Conservation (phyloP, 164 flowering plant species). For the Tetrastigma voinierianum region DNA sequence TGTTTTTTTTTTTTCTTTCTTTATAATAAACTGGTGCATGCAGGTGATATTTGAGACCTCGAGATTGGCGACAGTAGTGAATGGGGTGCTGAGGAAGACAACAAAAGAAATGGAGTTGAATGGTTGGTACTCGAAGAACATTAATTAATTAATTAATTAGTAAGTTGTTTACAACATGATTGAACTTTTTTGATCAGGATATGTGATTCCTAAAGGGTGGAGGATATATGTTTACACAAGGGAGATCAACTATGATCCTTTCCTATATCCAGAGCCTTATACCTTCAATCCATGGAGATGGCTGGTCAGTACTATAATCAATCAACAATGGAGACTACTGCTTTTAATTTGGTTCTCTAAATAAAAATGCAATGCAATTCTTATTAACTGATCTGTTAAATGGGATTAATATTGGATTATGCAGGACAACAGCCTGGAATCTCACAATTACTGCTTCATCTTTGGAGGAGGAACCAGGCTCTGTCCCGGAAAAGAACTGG, state of each 20-base stretch:
- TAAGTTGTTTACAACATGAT: too few relatives aligned
- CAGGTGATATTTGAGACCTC: slow-evolving; percentile 79
- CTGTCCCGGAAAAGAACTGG: slow-evolving; percentile 94
- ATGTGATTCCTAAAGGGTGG: slow-evolving; percentile 67
- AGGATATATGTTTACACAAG: slow-evolving; percentile 74
- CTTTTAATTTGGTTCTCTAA: background rate
- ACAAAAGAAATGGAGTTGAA: slow-evolving; percentile 69
- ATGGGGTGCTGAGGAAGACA: slow-evolving; percentile 79
- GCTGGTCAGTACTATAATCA: slow-evolving; percentile 49
- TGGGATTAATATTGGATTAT: slow-evolving; percentile 11
- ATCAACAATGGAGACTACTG: too few relatives aligned
- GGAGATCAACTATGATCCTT: slow-evolving; percentile 62
- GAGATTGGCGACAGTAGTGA: slow-evolving; percentile 70
- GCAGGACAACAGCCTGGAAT: slow-evolving; percentile 69
- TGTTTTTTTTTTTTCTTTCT: background rate
- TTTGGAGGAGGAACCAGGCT: slow-evolving; percentile 87
- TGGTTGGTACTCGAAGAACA: too few relatives aligned
- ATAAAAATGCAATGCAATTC: too few relatives aligned
- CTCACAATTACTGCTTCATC: slow-evolving; percentile 48
- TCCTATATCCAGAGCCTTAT: slow-evolving; percentile 52
- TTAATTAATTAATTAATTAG: too few relatives aligned
- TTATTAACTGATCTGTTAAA: background rate
- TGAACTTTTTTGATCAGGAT: slow-evolving; percentile 44
- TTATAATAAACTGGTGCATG: background rate
- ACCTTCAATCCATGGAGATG: slow-evolving; percentile 81